A percentile compares a stretch with the other conserved stretches of the same genome.
These are phyloP conservation scores for Saccharomyces uvarum DNA, from an alignment of 1,139 yeast genomes.

Conservation along the genomic window DNA sequence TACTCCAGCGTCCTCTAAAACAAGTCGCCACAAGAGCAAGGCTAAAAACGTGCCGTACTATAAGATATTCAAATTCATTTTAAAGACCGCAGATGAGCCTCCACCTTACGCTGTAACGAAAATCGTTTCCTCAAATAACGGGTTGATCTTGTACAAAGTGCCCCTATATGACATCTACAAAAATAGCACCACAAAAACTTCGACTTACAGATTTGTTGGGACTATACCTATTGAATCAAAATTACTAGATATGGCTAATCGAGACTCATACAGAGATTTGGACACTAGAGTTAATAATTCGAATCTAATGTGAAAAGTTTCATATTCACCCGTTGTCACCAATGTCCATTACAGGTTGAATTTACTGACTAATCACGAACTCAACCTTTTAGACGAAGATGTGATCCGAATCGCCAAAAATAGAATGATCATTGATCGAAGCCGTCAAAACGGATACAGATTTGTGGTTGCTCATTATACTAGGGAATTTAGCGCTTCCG, in stretches of 20 bases:
- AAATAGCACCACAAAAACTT: background rate
- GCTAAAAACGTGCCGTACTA: conserved; percentile 4
- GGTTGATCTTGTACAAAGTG: conserved; percentile 7
- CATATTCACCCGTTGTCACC: conserved; percentile 5
- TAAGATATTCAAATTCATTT: conserved; percentile 7
- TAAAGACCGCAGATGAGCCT: conserved; percentile 5
- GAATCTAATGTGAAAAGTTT: conserved; percentile 12
- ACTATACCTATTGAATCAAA: background rate
- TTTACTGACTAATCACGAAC: conserved; percentile 6
- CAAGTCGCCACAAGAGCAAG: background rate
- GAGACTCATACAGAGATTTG: conserved; percentile 8
- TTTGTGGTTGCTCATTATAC: conserved; percentile 10
- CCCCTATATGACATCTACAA: conserved; percentile 12
- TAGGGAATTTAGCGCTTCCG: conserved; percentile 6
- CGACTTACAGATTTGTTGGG: conserved; percentile 5
- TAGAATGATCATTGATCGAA: conserved; percentile 2
- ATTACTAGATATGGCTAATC: background rate
- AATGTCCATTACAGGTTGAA: conserved; percentile 11
- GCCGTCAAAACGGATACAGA: background rate
- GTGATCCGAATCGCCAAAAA: conserved; percentile 6
- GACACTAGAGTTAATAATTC: conserved; percentile 7
- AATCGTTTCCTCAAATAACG: conserved; percentile 3
- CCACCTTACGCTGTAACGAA: conserved; percentile 9
- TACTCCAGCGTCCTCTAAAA: background rate
- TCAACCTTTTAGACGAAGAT: conserved; percentile 7